Conservation (phyloP, 2,329 filamentous ascomycete genomes). For the Paraconiothyrium sp. region DNA sequence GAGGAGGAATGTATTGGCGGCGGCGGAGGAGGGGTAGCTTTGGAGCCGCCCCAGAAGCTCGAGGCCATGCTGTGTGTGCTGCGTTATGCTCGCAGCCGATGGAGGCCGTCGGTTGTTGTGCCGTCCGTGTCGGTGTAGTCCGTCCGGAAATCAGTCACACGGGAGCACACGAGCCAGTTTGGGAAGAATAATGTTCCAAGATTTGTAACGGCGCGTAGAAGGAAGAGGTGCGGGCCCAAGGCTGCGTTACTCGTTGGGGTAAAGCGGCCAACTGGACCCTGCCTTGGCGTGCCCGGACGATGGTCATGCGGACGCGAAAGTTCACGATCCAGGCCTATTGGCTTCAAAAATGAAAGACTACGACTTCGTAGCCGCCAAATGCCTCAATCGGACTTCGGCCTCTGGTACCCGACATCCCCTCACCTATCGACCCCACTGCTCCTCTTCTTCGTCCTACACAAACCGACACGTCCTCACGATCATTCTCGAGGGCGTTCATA, state of each 20-base stretch:
- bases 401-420: constrained; percentile 3
- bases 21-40: constrained; percentile 59
- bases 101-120: constrained; percentile 5
- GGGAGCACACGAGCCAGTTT: constrained; percentile 13
- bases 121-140: constrained; percentile 3
- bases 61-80: constrained; percentile 2
- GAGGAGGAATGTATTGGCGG: constrained; percentile 62
- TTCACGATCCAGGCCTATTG: constrained; percentile 41
- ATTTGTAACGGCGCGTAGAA: constrained; percentile 7
- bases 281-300: constrained; percentile 3
- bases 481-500: background rate
- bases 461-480: background rate
- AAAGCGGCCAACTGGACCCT: constrained; percentile 35
- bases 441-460: constrained; percentile 2
- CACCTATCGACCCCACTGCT: background rate
- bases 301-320: constrained; percentile 38
- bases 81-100: constrained; percentile 6
- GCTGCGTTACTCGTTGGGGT: constrained; percentile 26
- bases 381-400: constrained; percentile 5
- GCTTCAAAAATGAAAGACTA: constrained; percentile 26
- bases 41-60: constrained; percentile 23
- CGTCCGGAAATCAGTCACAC: constrained; percentile 17
- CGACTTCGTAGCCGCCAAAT: constrained; percentile 6
- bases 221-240: constrained; percentile 27
- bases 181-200: constrained; percentile 2